phyloP scores from a whole-genome alignment of 192 early-diverging fungal species.

The Podila epicladia region DNA sequence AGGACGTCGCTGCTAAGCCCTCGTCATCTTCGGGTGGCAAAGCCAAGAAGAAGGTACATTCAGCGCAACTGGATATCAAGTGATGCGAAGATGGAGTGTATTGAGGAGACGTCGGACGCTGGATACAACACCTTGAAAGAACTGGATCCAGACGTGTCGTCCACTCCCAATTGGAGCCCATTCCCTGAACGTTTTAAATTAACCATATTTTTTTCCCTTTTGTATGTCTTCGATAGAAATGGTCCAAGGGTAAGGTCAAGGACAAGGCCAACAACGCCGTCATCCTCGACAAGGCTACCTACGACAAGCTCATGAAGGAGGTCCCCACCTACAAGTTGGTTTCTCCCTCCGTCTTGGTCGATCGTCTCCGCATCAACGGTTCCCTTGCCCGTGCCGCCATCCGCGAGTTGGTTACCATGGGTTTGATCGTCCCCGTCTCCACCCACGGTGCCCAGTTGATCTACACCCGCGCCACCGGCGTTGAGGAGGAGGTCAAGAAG shows the following conservation, averaged over 20 bases:
- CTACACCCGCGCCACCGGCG: conserved; percentile 73
- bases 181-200: background rate
- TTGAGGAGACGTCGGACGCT: background rate
- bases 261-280: conserved; percentile 99
- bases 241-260: conserved; percentile 99
- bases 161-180: too few species aligned
- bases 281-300: conserved; percentile 95
- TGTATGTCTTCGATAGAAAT: conserved; percentile 78
- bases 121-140: too few species aligned
- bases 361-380: conserved; percentile 98
- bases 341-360: conserved; percentile 97
- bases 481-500: conserved; percentile 60
- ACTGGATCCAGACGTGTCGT: too few species aligned
- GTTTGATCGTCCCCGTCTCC: conserved; percentile 92
- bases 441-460: conserved; percentile 92
- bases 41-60: conserved; percentile 64
- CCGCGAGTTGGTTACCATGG: conserved; percentile 91
- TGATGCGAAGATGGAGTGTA: background rate
- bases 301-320: conserved; percentile 99
- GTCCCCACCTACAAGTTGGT: conserved; percentile 99
- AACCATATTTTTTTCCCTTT: background rate
- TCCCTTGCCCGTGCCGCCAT: conserved; percentile 96
- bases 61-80: background rate
- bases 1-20: conserved; percentile 68
- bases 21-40: conserved; percentile 65